Base-by-base conservation (phyloP, 495 filamentous ascomycete species). In the Rhypophila decipiens region DNA sequence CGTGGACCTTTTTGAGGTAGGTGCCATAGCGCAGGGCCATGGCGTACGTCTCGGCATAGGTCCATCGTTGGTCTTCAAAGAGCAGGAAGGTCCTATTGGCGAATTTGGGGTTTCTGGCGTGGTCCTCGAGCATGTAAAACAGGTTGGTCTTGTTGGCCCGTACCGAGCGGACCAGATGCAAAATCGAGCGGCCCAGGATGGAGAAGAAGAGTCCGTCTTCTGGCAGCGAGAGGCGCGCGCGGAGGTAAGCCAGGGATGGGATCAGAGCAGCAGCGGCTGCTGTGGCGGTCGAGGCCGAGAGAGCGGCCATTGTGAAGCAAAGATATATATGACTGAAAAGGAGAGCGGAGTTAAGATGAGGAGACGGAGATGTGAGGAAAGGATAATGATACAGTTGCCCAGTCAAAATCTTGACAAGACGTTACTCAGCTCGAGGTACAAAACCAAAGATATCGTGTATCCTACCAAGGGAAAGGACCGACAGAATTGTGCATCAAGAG, bases 201-300 rank as follows among this genome's bases (percentile, higher is more conserved):
- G 60, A 65, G 39, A 94, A 56, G 4, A 86, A 58, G 8, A 61
- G 55, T 13, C 68, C 53, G 66, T 96, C 91, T 59, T 88, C 78
- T 45, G 66, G 75, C 43, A 95, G 54, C 2, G 80, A 77, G 53
- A 75, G 76, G 67, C 77, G 80, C 7, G 87, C 91, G 57, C 90
- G 86, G 42, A 96, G 71, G 63, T 96, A 97, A 39, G 87, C 85
- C n/a, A n/a, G n/a, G n/a, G n/a, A n/a, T n/a, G n/a, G n/a, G 15
- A 86, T 68, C 0, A 74, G 70, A 5, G 86, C 82, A 13, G 78
- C 74, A 15, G 79, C 79, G 21, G 79, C 84, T 18, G 88, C 84
- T 24, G 20, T 3, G 36, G 42, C 15, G 0, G 27, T 9, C 13
- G 42, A 5, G 42, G 35, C 24, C n/a, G n/a, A 18, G 24, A 44